Evolutionary conservation across 495 filamentous ascomycete genomes (phyloP), one percentile per base, ranked within the genome.

Genomic region (Jackrogersella minutella): DNA sequence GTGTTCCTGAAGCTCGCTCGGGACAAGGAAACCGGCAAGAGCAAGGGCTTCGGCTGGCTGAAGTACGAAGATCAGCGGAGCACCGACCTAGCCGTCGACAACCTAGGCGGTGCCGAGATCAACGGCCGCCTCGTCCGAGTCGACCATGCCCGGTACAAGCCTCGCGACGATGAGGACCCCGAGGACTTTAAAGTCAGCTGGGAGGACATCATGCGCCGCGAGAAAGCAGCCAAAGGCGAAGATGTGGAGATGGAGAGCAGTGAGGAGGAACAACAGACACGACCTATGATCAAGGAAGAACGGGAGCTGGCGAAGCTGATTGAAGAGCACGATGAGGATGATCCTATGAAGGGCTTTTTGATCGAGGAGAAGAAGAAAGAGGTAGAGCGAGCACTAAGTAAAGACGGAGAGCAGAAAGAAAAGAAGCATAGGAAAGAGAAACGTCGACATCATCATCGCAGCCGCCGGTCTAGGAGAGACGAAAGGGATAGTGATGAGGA

Each of bases 1-100:
- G 90, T 91, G 10, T 92, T 93, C 77, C 82, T 98, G 58, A 95
- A 97, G 65, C 84, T 98, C 1, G 84, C 88, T 28, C 92, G 95
- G 55, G 95, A 99, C 81, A 95, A 96, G 74, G 95, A 98, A 72
- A 93, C 93, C 0, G 96, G 95, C 24, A 96, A 96, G 75, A 94
- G 90, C 64, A 89, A 88, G 56, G 95, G 95, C 0, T 99, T 97
- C 67, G 91, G 89, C 1, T 99, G 93, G 81, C 83, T 99, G 52
- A 99, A 99, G 76, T 99, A 97, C 77, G 95, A 99, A 73, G 95
- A 99, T 77, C 95, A 99, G 84, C 87, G 96, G 60, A 97, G 93
- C 74, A 94, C 91, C 37, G 93, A 97, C 77, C 81, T 99, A 31
- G 95, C 95, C 1, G 95, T 99, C 2, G 95, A 99, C 77, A 99